These are phyloP conservation scores for Rhizophagus clarus DNA, from an alignment of 192 early-diverging fungal species.

Conservation along the genomic window DNA sequence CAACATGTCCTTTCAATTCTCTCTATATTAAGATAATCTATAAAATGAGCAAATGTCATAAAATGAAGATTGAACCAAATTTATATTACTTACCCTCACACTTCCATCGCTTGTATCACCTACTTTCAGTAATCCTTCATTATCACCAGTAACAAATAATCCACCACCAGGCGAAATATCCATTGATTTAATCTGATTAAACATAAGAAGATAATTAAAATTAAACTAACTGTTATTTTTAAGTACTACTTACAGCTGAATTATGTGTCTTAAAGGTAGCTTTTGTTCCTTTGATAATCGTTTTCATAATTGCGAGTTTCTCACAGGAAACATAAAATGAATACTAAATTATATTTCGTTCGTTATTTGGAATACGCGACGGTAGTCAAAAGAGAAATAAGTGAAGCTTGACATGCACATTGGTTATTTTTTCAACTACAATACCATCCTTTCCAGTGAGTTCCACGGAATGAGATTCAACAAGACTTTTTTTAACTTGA, in stretches of 20 bases:
- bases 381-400: not conserved
- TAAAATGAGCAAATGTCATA: not conserved
- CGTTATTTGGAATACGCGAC: not conserved
- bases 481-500: slow-evolving; percentile 28
- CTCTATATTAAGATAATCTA: slow-evolving; percentile 32
- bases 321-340: slow-evolving; percentile 46
- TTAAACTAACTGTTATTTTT: not conserved
- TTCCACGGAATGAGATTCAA: not conserved
- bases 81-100: slow-evolving; percentile 37
- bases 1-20: slow-evolving; percentile 63
- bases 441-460: slow-evolving; percentile 49
- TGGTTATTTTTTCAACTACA: slow-evolving; percentile 39
- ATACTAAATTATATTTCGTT: slow-evolving; percentile 31
- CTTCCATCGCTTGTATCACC: slow-evolving; percentile 44
- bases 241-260: not conserved
- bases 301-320: slow-evolving; percentile 32
- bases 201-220: not conserved
- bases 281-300: slow-evolving; percentile 45
- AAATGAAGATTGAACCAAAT: not conserved
- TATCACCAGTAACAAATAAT: slow-evolving; percentile 47
- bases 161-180: slow-evolving; percentile 54
- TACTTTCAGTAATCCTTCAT: slow-evolving; percentile 41
- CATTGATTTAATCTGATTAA: slow-evolving; percentile 40
- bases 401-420: slow-evolving; percentile 32
- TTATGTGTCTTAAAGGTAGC: slow-evolving; percentile 24